Conservation (phyloP, 768 basidiomycete genomes). For the Termitomyces titanicus region DNA sequence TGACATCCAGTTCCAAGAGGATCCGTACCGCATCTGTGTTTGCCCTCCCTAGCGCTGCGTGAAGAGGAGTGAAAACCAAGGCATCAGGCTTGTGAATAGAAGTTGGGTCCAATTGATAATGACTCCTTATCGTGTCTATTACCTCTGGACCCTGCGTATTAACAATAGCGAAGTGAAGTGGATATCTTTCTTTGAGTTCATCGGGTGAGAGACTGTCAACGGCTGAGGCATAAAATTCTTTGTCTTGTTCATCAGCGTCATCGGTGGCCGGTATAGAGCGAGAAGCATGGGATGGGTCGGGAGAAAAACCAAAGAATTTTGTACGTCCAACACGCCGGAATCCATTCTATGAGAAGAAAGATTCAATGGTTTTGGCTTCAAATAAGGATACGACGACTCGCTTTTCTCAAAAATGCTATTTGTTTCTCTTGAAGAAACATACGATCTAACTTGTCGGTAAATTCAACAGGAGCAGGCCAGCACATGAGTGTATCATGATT, state of each 20-base stretch:
- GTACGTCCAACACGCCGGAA: conserved; percentile 7
- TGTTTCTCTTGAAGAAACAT: neutral
- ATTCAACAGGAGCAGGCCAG: conserved; percentile 20
- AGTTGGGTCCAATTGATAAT: neutral
- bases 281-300: conserved; percentile 1
- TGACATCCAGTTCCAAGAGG: neutral
- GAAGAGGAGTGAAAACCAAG: conserved; percentile 1
- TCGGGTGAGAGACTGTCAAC: neutral
- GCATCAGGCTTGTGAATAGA: neutral
- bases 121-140: neutral
- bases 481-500: conserved; percentile 14
- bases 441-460: conserved; percentile 1
- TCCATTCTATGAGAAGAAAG: neutral
- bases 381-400: neutral
- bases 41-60: neutral
- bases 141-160: neutral
- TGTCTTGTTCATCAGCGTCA: neutral
- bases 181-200: neutral
- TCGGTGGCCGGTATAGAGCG: neutral
- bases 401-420: conserved; percentile 10
- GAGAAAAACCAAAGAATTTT: conserved; percentile 7
- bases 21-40: neutral
- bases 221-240: neutral
- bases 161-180: neutral
- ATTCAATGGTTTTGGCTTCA: neutral